phyloP scores from a whole-genome alignment of 805 yeast species.

The Yarrowia sp. region DNA sequence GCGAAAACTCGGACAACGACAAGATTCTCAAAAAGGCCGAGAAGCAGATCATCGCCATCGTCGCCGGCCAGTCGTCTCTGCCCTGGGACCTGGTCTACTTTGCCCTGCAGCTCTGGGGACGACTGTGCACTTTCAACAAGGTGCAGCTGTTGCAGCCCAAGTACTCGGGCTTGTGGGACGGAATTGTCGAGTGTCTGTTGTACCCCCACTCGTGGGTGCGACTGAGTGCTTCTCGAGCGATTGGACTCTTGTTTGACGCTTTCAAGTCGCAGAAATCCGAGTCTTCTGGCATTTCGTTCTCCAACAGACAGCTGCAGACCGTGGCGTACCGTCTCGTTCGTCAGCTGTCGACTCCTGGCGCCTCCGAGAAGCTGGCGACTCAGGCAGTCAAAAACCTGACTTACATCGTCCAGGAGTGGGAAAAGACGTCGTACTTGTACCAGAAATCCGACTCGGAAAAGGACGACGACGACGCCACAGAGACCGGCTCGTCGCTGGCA shows the following conservation, averaged over 20 bases:
- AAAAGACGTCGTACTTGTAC: constrained; percentile 51
- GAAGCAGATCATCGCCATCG: constrained; percentile 49
- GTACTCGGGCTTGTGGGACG: constrained; percentile 58
- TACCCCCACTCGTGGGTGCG: constrained; percentile 96
- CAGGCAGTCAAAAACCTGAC: constrained; percentile 74
- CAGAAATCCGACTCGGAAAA: constrained; percentile 12
- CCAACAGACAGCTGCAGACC: constrained; percentile 63
- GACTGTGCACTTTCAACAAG: constrained; percentile 46
- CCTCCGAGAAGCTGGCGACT: constrained; percentile 66
- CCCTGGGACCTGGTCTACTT: constrained; percentile 84
- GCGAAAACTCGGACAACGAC: constrained; percentile 54
- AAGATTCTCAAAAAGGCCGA: constrained; percentile 55
- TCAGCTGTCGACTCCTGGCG: constrained; percentile 80
- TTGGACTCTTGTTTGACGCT: constrained; percentile 60
- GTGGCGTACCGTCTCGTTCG: constrained; percentile 68
- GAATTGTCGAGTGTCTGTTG: constrained; percentile 62
- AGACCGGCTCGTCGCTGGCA: constrained; percentile 32
- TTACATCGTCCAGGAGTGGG: constrained; percentile 68
- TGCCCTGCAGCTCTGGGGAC: constrained; percentile 59
- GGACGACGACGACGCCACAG: constrained; percentile 45
- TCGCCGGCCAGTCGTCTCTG: constrained; percentile 53
- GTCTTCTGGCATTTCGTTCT: constrained; percentile 43
- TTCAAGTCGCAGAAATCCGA: constrained; percentile 42
- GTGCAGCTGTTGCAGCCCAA: constrained; percentile 48
- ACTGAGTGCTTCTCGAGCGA: constrained; percentile 64